These are phyloP conservation scores for Saxophila tyrrhenica DNA, from an alignment of 495 filamentous ascomycete genomes.

Conservation along the genomic window DNA sequence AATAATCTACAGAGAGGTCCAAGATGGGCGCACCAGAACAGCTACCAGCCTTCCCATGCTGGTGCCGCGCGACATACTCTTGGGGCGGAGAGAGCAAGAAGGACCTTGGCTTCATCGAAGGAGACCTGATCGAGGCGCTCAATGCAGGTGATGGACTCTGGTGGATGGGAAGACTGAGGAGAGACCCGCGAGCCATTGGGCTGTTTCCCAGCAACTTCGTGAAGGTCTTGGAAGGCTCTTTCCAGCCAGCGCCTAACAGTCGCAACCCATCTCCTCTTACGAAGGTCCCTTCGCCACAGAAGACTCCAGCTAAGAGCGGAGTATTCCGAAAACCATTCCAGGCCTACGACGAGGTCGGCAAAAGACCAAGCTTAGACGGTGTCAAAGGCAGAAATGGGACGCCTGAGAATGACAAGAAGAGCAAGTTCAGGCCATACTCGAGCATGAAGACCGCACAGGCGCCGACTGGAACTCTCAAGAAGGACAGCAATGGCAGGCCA, in stretches of 20 bases:
- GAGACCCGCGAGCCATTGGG: slow-evolving; percentile 79
- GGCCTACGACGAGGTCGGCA: slow-evolving; percentile 42
- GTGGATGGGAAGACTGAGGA: slow-evolving; percentile 87
- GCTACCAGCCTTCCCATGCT: slow-evolving; percentile 86
- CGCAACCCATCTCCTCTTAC: slow-evolving; percentile 67
- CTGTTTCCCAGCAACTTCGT: slow-evolving; percentile 97
- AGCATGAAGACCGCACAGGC: slow-evolving; percentile 33
- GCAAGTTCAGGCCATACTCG: slow-evolving; percentile 31
- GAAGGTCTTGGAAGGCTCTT: slow-evolving; percentile 71
- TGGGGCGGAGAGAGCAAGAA: slow-evolving; percentile 95
- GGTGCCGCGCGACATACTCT: slow-evolving; percentile 89
- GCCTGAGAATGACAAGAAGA: slow-evolving; percentile 17
- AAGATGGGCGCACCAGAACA: slow-evolving; percentile 10
- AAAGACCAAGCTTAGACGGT: slow-evolving; percentile 19
- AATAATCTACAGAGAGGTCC: not conserved
- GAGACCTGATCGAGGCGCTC: slow-evolving; percentile 93
- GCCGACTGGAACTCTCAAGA: slow-evolving; percentile 7
- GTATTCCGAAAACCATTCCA: slow-evolving; percentile 59
- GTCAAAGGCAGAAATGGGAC: slow-evolving; percentile 14
- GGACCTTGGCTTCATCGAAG: slow-evolving; percentile 93
- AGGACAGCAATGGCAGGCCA: not conserved
- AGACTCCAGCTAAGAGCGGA: slow-evolving; percentile 42
- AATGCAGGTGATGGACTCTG: slow-evolving; percentile 96
- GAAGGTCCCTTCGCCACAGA: slow-evolving; percentile 23
- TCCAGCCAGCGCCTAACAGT: slow-evolving; percentile 57